Evolutionary conservation across 345 rosid genomes (phyloP).

Genomic region (Excoecaria agallocha): DNA sequence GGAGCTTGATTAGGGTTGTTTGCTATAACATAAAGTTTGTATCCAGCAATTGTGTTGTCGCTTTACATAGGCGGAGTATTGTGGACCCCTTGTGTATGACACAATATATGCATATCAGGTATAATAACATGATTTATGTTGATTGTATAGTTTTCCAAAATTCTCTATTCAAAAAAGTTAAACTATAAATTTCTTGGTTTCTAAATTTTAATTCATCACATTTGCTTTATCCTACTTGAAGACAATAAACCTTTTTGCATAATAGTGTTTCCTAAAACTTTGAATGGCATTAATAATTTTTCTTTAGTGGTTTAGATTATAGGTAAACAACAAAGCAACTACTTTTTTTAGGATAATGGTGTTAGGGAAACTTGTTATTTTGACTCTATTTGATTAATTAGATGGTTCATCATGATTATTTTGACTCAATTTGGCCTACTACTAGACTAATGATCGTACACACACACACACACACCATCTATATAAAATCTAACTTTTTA

Average conservation of each 20-base stretch:
- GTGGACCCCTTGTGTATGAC: constrained; percentile 95
- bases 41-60: constrained; percentile 64
- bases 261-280: background rate
- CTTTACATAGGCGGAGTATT: constrained; percentile 76
- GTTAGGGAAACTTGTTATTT: background rate
- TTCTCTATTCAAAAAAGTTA: background rate
- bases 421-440: background rate
- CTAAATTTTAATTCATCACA: background rate
- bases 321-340: background rate
- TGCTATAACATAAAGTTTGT: constrained; percentile 73
- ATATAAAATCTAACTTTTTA: too few species aligned
- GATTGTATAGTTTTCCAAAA: background rate
- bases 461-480: background rate
- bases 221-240: background rate
- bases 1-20: constrained; percentile 90
- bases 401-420: background rate
- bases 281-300: background rate
- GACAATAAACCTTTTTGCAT: too few species aligned
- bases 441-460: background rate
- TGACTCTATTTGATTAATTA: background rate
- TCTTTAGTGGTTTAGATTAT: background rate
- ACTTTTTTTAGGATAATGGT: background rate
- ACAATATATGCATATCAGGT: constrained; percentile 98
- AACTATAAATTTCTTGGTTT: background rate
- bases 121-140: background rate